A percentile compares a stretch with the other conserved stretches of the same genome.
phyloP scores from a whole-genome alignment of 202 grass and related monocot species.

The Dendrocalamus latiflorus region DNA sequence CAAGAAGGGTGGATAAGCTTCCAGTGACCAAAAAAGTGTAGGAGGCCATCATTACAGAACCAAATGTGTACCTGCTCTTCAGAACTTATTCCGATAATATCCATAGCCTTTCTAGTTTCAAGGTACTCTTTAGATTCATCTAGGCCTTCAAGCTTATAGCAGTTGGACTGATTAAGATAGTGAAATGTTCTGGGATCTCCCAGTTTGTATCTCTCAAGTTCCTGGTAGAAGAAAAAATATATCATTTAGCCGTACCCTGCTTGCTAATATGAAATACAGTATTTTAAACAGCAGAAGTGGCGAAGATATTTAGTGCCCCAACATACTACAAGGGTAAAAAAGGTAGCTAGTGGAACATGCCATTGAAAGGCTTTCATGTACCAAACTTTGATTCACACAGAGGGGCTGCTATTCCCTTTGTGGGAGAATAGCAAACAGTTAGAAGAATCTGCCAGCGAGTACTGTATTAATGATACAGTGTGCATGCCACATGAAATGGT shows the following conservation, averaged over 20 bases:
- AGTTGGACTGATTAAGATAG: conserved; percentile 98
- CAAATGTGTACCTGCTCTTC: conserved; percentile 72
- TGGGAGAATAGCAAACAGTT: background rate
- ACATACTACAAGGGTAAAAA: background rate
- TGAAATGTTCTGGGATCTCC: conserved; percentile 81
- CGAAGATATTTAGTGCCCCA: background rate
- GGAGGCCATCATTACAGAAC: conserved; percentile 7
- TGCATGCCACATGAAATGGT: background rate
- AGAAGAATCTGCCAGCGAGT: background rate
- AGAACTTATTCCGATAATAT: conserved; percentile 77
- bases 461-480: background rate
- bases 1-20: background rate
- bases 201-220: conserved; percentile 78
- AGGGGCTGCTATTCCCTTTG: too few species aligned
- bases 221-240: conserved; percentile 41
- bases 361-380: background rate
- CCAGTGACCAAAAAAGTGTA: conserved; percentile 4
- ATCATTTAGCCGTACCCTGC: background rate
- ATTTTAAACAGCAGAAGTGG: background rate
- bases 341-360: background rate
- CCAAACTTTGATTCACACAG: conserved; percentile 8
- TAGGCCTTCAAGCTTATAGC: conserved; percentile 76
- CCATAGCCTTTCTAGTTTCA: conserved; percentile 98
- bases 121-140: conserved; percentile 96
- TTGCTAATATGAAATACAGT: background rate